Evolutionary conservation across 345 rosid species (phyloP), one percentile per base, ranked within the genome.

Genomic region (Eucalyptus caleyi): DNA sequence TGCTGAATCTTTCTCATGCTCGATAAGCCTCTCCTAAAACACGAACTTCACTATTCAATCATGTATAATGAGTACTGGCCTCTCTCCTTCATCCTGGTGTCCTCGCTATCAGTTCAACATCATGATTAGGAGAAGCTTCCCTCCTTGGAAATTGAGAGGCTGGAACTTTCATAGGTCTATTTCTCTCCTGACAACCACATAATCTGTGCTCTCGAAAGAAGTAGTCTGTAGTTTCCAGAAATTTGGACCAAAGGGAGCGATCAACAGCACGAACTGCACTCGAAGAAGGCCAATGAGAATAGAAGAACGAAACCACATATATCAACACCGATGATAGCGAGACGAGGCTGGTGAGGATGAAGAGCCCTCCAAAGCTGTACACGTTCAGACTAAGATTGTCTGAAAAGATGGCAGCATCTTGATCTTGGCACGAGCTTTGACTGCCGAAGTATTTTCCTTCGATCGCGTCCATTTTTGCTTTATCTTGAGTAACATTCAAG

Each of bases 291-390:
- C 69, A 62, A 27, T 62, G 18, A 62, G 69, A 62, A 62, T 62
- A n/a, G 37, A 65, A 65, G 72, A 65, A 65, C 37, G 72, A 65
- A 65, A n/a, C 21, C 72, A 65, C 72, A 65, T 30, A 30, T 65
- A 65, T 14, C 72, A 65, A 65, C 72, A 65, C 72, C 18, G 96
- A 83, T 86, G 82, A 91, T 44, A 92, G n/a, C 16, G 95, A 87
- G 89, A 92, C 92, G 24, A 88, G 10, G 67, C 92, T 93, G 45
- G 92, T 90, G 88, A 95, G 87, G 90, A 95, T 50, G 88, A 94
- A 95, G 6, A 95, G 91, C 9, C 94, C 95, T 80, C 91, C 90
- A 30, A 95, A 93, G 93, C 92, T 92, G 47, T 89, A 45, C 3
- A 93, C 82, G 30, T 91, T 88, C 5, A 94, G 95, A 69, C 92